These are phyloP conservation scores for Eucommia ulmoides DNA, from an alignment of 257 asterid species.

Conservation along the genomic window DNA sequence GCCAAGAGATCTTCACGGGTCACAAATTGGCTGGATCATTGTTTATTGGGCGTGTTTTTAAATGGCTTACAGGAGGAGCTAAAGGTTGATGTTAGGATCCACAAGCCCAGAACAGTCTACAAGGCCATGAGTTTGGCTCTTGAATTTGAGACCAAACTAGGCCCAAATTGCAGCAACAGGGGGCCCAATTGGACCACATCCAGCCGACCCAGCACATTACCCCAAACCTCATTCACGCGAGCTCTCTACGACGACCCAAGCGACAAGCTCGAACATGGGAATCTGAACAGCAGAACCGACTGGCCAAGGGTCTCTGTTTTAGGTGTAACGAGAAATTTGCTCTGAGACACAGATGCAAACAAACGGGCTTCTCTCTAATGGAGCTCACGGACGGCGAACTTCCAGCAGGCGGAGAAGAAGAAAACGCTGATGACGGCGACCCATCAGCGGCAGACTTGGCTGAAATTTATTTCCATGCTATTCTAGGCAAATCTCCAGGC, in stretches of 20 bases:
- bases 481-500: neutral
- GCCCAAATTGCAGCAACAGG: neutral
- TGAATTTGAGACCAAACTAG: neutral
- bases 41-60: constrained; percentile 1
- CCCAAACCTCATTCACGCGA: neutral
- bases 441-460: too few species aligned
- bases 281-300: neutral
- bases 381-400: neutral
- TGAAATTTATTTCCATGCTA: neutral
- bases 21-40: neutral
- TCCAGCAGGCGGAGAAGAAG: neutral
- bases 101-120: neutral
- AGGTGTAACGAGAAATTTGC: neutral
- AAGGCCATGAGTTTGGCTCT: neutral
- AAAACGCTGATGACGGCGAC: neutral
- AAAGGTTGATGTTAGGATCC: neutral
- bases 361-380: neutral
- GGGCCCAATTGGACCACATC: neutral
- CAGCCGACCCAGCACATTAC: neutral
- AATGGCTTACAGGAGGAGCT: constrained; percentile 2
- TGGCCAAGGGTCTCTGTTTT: neutral
- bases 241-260: neutral
- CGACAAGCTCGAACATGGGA: neutral
- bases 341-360: neutral
- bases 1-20: neutral